Evolutionary conservation across 2,329 filamentous ascomycete species (phyloP).

Genomic region (Falciphora oryzae): DNA sequence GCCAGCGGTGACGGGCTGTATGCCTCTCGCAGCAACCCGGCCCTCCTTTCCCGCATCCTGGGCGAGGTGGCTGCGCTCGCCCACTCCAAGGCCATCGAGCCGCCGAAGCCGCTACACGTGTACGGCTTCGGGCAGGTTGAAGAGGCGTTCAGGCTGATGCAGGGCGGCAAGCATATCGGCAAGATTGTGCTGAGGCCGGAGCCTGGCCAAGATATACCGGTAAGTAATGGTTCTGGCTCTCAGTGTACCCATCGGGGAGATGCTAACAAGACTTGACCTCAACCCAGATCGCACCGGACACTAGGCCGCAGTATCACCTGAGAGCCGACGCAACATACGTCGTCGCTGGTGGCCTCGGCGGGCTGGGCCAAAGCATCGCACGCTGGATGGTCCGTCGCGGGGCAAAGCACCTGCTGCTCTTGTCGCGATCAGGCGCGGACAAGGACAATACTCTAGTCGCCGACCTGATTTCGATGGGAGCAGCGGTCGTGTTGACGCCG

Average conservation of each 20-base stretch:
- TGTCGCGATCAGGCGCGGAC: constrained; percentile 4
- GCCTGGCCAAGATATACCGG: constrained; percentile 1
- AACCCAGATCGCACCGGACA: neutral
- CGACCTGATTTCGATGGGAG: neutral
- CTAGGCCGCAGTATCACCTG: neutral
- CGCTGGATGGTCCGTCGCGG: constrained; percentile 18
- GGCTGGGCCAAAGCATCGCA: constrained; percentile 16
- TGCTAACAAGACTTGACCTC: neutral
- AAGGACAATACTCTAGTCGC: neutral
- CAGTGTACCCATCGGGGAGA: neutral
- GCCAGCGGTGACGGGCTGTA: neutral
- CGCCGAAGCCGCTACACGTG: constrained; percentile 12
- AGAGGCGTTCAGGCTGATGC: constrained; percentile 30
- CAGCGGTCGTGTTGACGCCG: neutral
- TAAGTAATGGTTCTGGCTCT: neutral
- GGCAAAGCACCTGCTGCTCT: constrained; percentile 14
- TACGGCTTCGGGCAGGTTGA: constrained; percentile 11
- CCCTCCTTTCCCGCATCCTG: neutral
- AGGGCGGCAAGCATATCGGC: constrained; percentile 32
- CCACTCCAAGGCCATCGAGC: neutral
- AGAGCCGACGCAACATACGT: constrained; percentile 14
- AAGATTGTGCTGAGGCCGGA: constrained; percentile 27
- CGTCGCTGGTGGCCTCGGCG: constrained; percentile 19
- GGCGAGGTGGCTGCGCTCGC: constrained; percentile 6
- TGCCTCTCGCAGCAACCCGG: neutral